A percentile compares a stretch with the other conserved stretches of the same genome.
These are phyloP conservation scores for Backusella morwellensis DNA, from an alignment of 192 early-diverging fungal species.

Conservation along the genomic window DNA sequence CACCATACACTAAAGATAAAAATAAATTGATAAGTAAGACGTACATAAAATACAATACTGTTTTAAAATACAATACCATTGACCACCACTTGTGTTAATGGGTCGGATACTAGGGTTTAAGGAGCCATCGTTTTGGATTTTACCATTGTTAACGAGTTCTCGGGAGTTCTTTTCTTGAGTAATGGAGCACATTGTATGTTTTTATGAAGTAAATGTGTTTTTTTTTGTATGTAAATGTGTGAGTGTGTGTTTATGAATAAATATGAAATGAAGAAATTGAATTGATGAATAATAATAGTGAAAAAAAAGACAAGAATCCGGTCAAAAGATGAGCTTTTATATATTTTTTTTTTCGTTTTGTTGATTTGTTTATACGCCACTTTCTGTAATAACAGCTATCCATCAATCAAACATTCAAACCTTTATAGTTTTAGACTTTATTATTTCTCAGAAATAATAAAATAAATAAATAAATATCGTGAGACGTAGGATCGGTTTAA, in stretches of 20 bases:
- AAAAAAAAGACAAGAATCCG: neutral
- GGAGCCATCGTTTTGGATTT: neutral
- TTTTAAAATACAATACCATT: neutral
- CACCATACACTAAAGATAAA: slow-evolving; percentile 11
- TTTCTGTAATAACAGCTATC: neutral
- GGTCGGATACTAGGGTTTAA: neutral
- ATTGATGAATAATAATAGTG: neutral
- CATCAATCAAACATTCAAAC: neutral
- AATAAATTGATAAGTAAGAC: neutral
- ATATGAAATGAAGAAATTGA: neutral
- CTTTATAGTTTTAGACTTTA: neutral
- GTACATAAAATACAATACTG: neutral
- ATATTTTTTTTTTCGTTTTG: neutral
- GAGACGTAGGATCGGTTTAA: neutral
- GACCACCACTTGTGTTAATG: neutral
- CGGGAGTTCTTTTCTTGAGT: neutral
- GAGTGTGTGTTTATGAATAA: neutral
- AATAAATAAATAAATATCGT: neutral
- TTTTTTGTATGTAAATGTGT: neutral
- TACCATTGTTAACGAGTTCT: neutral
- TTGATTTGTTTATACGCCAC: slow-evolving; percentile 4
- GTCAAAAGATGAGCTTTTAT: neutral
- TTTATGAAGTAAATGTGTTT: neutral
- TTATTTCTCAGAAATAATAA: neutral
- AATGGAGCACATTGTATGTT: neutral